phyloP scores from a whole-genome alignment of 129 eudicot species.

The Ambrosia artemisiifolia region DNA sequence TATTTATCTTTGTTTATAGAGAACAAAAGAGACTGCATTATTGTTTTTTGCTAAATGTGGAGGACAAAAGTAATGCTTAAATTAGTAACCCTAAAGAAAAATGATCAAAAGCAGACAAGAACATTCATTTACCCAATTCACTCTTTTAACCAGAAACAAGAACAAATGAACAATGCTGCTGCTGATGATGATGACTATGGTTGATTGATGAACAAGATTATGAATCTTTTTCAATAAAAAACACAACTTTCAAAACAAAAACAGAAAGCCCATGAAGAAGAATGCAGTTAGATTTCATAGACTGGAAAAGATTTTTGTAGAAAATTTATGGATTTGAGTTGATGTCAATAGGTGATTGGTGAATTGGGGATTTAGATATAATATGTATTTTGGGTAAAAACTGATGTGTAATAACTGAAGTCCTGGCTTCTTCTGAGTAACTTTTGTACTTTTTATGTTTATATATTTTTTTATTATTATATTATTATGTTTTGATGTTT shows the following conservation, averaged over 20 bases:
- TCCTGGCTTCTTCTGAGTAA: conserved; percentile 8
- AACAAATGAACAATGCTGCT: conserved; percentile 28
- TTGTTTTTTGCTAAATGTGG: conserved; percentile 49
- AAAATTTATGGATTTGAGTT: conserved; percentile 14
- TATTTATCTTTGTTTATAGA: conserved; percentile 16
- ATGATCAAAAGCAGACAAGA: conserved; percentile 15
- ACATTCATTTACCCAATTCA: conserved; percentile 33
- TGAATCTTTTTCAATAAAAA: conserved; percentile 16
- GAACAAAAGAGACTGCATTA: conserved; percentile 29
- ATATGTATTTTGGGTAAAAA: conserved; percentile 28
- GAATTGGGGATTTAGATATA: conserved; percentile 29
- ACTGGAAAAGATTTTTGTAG: conserved; percentile 14
- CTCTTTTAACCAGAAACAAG: conserved; percentile 37
- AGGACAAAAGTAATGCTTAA: conserved; percentile 12
- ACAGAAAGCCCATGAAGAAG: conserved; percentile 27
- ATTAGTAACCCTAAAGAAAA: conserved; percentile 33
- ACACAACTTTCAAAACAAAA: conserved; percentile 8
- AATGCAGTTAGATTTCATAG: conserved; percentile 14
- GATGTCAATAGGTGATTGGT: conserved; percentile 29
- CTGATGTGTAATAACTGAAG: conserved; percentile 29
- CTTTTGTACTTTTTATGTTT: conserved; percentile 9
- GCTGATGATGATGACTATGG: conserved; percentile 5
- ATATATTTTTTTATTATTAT: neutral
- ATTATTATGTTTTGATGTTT: neutral
- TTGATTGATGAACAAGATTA: conserved; percentile 13